phyloP scores from a whole-genome alignment of 192 early-diverging fungal genomes.

The Backusella liffmaniae region DNA sequence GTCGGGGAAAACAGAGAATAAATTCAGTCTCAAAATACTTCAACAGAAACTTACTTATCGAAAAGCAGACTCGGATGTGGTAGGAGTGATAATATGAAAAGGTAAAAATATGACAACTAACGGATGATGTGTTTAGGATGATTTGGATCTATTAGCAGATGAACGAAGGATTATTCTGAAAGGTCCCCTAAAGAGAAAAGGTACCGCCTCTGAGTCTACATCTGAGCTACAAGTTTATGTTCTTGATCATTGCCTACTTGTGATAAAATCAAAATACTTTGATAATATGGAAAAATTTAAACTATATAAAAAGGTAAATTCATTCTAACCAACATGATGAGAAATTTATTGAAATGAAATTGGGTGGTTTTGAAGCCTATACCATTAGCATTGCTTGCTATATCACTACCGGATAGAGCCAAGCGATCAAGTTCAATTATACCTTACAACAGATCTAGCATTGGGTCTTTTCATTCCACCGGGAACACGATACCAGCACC shows the following conservation, averaged over 20 bases:
- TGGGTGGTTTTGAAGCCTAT: slow-evolving; percentile 62
- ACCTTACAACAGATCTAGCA: slow-evolving; percentile 28
- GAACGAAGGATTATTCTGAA: slow-evolving; percentile 75
- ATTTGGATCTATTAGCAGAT: slow-evolving; percentile 70
- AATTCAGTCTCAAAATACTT: slow-evolving; percentile 75
- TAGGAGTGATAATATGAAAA: background rate
- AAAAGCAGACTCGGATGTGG: slow-evolving; percentile 32
- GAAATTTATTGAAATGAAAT: slow-evolving; percentile 13
- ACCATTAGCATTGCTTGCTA: slow-evolving; percentile 71
- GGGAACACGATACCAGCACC: slow-evolving; percentile 17
- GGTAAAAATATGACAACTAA: background rate
- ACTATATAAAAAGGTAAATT: slow-evolving; percentile 49
- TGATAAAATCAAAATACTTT: slow-evolving; percentile 67
- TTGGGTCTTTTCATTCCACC: slow-evolving; percentile 3
- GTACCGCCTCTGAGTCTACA: slow-evolving; percentile 39
- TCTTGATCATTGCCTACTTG: slow-evolving; percentile 85
- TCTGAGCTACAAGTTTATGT: slow-evolving; percentile 75
- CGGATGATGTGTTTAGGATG: slow-evolving; percentile 41
- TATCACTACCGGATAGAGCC: slow-evolving; percentile 38
- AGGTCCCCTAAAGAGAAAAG: slow-evolving; percentile 68
- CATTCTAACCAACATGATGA: background rate
- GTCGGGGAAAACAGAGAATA: slow-evolving; percentile 87
- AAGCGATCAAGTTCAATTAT: slow-evolving; percentile 30
- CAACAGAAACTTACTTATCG: slow-evolving; percentile 57
- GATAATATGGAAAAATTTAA: slow-evolving; percentile 62